These are phyloP conservation scores for Lyophyllum semitale DNA, from an alignment of 768 basidiomycete species.

Conservation along the genomic window DNA sequence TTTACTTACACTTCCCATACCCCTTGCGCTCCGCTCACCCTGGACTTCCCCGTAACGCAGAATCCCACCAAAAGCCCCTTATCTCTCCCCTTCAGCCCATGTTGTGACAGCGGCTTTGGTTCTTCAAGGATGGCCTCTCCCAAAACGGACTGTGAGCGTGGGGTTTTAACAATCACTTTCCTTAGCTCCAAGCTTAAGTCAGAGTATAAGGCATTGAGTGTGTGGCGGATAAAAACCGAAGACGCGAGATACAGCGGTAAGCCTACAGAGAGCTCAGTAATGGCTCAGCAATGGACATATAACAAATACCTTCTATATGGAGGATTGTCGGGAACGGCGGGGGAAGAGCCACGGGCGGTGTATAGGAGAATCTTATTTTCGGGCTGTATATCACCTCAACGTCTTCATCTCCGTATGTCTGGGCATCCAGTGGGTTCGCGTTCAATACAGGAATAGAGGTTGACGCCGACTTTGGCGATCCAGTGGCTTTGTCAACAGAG, in stretches of 20 bases:
- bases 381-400: constrained; percentile 63
- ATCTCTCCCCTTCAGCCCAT: constrained; percentile 41
- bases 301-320: constrained; percentile 65
- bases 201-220: constrained; percentile 74
- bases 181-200: constrained; percentile 59
- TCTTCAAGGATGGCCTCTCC: not conserved
- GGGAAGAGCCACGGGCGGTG: constrained; percentile 66
- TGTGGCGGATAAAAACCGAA: constrained; percentile 68
- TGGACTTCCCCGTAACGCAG: constrained; percentile 55
- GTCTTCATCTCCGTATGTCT: constrained; percentile 30
- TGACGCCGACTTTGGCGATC: constrained; percentile 30
- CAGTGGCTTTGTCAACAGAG: constrained; percentile 49
- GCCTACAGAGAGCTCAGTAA: constrained; percentile 39
- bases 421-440: constrained; percentile 28
- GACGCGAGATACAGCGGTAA: constrained; percentile 72
- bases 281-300: not conserved
- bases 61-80: constrained; percentile 60
- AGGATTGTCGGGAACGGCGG: constrained; percentile 70
- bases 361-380: constrained; percentile 63
- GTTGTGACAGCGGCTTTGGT: not conserved
- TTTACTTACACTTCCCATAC: constrained; percentile 74
- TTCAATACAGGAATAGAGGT: constrained; percentile 27
- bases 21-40: constrained; percentile 62
- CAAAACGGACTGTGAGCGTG: constrained; percentile 10
- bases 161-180: constrained; percentile 45